These are phyloP conservation scores for Piper betle DNA, from an alignment of 164 flowering plant genomes.

Conservation along the genomic window DNA sequence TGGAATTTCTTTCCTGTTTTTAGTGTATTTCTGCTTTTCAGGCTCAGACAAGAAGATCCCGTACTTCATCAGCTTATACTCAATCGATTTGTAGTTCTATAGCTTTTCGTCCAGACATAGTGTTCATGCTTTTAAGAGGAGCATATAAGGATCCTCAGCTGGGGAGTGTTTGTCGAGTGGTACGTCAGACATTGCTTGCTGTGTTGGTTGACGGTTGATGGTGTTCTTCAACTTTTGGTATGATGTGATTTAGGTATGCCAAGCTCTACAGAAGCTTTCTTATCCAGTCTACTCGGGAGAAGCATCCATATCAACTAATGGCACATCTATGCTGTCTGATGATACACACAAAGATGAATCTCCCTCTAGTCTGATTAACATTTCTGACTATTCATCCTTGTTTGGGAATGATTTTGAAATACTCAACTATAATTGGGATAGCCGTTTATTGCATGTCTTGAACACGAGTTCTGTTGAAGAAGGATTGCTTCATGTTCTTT, in stretches of 20 bases:
- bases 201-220: not conserved
- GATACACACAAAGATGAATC: conserved; percentile 37
- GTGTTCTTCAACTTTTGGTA: not conserved
- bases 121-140: conserved; percentile 54
- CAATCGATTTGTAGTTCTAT: conserved; percentile 36
- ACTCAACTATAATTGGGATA: conserved; percentile 43
- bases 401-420: conserved; percentile 69
- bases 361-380: conserved; percentile 15
- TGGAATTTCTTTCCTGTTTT: not conserved
- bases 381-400: conserved; percentile 57
- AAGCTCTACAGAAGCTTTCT: conserved; percentile 44
- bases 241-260: conserved; percentile 39
- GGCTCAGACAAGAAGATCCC: conserved; percentile 63
- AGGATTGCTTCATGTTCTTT: conserved; percentile 82
- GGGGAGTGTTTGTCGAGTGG: conserved; percentile 55
- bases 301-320: conserved; percentile 16
- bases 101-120: conserved; percentile 61
- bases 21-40: not conserved
- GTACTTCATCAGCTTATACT: conserved; percentile 34
- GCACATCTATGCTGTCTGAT: conserved; percentile 16
- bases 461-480: conserved; percentile 73
- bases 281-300: conserved; percentile 34
- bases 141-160: conserved; percentile 68
- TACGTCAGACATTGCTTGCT: conserved; percentile 13
- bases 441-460: conserved; percentile 43